These are phyloP conservation scores for Leishmania martiniquensis DNA, from an alignment of 208 protist genomes.

Conservation along the genomic window DNA sequence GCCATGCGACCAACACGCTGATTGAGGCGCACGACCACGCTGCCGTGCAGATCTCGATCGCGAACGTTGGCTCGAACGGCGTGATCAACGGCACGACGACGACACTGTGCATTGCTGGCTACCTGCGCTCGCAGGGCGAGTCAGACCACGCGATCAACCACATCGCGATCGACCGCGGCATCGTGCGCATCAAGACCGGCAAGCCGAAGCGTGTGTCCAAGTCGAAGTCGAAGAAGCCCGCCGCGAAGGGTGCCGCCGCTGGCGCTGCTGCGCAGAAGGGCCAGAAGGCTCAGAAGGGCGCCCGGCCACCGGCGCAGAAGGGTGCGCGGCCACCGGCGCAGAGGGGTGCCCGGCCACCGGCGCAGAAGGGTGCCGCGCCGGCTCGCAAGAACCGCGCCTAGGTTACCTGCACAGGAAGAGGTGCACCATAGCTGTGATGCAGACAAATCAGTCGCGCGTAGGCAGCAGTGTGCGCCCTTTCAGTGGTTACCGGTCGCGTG, in stretches of 20 bases:
- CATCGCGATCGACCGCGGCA: constrained; percentile 83
- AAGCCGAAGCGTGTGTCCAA: constrained; percentile 76
- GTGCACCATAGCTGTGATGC: too few species aligned
- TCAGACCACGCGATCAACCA: constrained; percentile 96
- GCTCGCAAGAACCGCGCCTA: constrained; percentile 36
- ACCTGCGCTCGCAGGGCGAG: constrained; percentile 93
- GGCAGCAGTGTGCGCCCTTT: too few species aligned
- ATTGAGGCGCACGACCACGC: constrained; percentile 96
- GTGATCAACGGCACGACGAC: constrained; percentile 92
- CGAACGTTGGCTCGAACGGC: constrained; percentile 92
- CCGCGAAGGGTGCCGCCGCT: constrained; percentile 38
- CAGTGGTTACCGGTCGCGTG: neutral
- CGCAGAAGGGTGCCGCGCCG: constrained; percentile 22
- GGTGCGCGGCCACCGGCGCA: constrained; percentile 4
- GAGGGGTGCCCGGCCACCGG: constrained; percentile 30
- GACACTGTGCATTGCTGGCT: constrained; percentile 95
- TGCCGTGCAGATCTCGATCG: constrained; percentile 96
- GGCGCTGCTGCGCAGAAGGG: constrained; percentile 33
- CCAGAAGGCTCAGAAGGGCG: too few species aligned
- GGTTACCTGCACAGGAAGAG: neutral
- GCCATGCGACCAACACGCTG: constrained; percentile 96
- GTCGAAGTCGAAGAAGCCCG: constrained; percentile 39
- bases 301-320: constrained; percentile 27
- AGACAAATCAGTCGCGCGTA: too few species aligned
- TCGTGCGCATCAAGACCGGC: constrained; percentile 87